Base-by-base conservation (phyloP, 2,329 filamentous ascomycete genomes). In the Apiospora malaysiana region DNA sequence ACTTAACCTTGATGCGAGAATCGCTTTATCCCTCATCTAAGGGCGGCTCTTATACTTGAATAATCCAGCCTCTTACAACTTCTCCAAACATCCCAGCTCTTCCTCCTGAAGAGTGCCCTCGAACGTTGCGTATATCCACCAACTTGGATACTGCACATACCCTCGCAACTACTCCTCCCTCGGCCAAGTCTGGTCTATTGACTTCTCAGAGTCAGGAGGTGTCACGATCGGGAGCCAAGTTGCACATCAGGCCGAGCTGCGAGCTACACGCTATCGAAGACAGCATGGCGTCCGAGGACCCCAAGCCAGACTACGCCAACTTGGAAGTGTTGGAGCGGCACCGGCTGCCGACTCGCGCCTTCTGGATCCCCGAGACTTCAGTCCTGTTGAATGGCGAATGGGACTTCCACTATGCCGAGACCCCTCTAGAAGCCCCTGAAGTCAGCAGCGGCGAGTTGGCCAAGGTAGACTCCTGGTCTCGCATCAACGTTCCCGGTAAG, bases 401-500 rank as follows among this genome's bases (percentile, higher is more conserved):
- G 89, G 81, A 86, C 70, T 90, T 91, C 73, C 82, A 87, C 73
- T 84, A 87, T 70, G 82, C 84, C 16, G 73, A 80, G 4, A 84
- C 81, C 9, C 85, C 86, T 0, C 74, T 82, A 9, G 82, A 85
- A 69, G 84, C 86, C 0, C 85, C 86, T 25, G 80, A 82, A 47
- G 79, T 82, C 10, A 73, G 56, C 5, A 71, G 45, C 27, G 63
- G 10, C 42, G 32, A 63, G 21, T 25, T 59, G 56, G 32, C 47
- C 32, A 72, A 75, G 2, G 72, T 73, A 49, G 79, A 76, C 78
- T 81, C 69, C 74, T 89, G 88, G 84, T 80, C 81, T 25, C 81
- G 81, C 49, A 89, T 91, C 72, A 80, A 85, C 14, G 91, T 93
- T 0, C 91, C 91, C 0, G 89, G 89, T 3, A 40, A 47, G 66